Evolutionary conservation across 805 yeast genomes (phyloP).

Genomic region (Pichia pseudocactophila): DNA sequence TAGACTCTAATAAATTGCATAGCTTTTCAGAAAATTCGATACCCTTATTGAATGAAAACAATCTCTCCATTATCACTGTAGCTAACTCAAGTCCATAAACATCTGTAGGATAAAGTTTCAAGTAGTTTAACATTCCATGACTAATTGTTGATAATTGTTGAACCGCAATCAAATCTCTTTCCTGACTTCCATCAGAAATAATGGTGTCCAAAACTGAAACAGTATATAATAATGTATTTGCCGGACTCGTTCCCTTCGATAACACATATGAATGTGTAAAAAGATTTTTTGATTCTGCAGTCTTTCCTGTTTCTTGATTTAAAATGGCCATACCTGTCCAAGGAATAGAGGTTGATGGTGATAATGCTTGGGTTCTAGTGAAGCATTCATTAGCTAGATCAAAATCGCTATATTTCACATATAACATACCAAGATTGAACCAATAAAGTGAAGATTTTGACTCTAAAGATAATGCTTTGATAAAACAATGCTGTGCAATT

Average conservation of each 20-base stretch:
- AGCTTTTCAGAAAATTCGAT: conserved; percentile 37
- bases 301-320: conserved; percentile 41
- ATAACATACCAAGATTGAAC: conserved; percentile 76
- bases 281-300: conserved; percentile 41
- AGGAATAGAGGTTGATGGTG: conserved; percentile 65
- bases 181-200: conserved; percentile 31
- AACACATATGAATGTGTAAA: conserved; percentile 73
- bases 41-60: conserved; percentile 53
- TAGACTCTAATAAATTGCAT: conserved; percentile 31
- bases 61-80: conserved; percentile 55
- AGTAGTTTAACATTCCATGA: conserved; percentile 54
- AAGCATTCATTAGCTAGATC: conserved; percentile 69
- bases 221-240: conserved; percentile 69
- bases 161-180: conserved; percentile 46
- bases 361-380: conserved; percentile 64
- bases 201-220: conserved; percentile 42
- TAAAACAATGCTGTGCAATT: conserved; percentile 87
- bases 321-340: conserved; percentile 85
- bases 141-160: conserved; percentile 63
- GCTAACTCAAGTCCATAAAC: conserved; percentile 47
- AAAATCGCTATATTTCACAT: conserved; percentile 56
- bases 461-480: conserved; percentile 67
- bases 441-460: conserved; percentile 62
- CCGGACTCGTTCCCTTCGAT: conserved; percentile 63
- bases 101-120: conserved; percentile 55